Evolutionary conservation across 495 filamentous ascomycete genomes (phyloP).

Genomic region (Penicillium odoratum): DNA sequence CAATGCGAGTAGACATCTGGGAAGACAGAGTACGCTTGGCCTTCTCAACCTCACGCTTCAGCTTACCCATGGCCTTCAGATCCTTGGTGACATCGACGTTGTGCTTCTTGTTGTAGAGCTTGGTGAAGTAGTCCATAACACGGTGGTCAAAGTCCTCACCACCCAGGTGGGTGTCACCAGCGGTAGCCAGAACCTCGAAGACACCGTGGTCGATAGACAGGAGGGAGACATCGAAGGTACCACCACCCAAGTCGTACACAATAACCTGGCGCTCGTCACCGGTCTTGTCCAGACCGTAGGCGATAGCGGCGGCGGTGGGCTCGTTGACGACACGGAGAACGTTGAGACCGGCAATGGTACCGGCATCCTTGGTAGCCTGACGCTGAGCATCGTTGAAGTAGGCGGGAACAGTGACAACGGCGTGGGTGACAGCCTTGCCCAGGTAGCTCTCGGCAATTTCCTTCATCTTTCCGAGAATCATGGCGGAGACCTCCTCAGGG

Average conservation of each 20-base stretch:
- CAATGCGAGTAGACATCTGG: constrained; percentile 96
- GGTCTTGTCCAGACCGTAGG: constrained; percentile 90
- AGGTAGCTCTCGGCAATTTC: constrained; percentile 89
- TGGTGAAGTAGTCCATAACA: constrained; percentile 94
- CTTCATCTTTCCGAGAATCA: constrained; percentile 90
- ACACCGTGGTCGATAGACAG: constrained; percentile 95
- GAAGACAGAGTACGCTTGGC: constrained; percentile 99
- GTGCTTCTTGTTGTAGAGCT: constrained; percentile 99
- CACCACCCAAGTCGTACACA: constrained; percentile 98
- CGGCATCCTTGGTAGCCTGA: constrained; percentile 97
- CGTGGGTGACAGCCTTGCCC: constrained; percentile 89
- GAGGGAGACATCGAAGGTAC: constrained; percentile 99
- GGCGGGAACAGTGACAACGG: constrained; percentile 93
- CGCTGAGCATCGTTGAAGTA: constrained; percentile 99
- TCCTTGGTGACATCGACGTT: constrained; percentile 89
- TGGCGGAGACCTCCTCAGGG: constrained; percentile 81
- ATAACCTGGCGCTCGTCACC: constrained; percentile 88
- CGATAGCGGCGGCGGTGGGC: constrained; percentile 92
- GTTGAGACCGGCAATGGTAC: constrained; percentile 92
- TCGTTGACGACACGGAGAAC: constrained; percentile 97
- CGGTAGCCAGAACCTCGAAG: constrained; percentile 97
- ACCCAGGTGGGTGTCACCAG: constrained; percentile 99
- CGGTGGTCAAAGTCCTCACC: constrained; percentile 99
- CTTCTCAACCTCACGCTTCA: constrained; percentile 99
- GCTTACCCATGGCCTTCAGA: constrained; percentile 97